Base-by-base conservation (phyloP, 2,329 filamentous ascomycete genomes). In the Phyllachora maydis region DNA sequence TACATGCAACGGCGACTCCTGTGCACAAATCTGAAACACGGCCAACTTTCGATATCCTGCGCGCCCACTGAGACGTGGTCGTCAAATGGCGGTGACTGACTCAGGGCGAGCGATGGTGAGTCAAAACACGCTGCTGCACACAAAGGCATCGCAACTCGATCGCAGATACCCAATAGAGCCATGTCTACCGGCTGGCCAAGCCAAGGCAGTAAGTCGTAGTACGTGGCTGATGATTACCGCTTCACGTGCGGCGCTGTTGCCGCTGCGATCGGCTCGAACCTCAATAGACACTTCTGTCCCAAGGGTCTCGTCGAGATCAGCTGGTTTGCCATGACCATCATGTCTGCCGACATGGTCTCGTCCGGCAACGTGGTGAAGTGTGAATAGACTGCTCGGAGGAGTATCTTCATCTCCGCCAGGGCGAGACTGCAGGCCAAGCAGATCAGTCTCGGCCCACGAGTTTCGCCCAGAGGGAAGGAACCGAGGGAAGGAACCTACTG, bases 271-370 rank as follows among this genome's bases (percentile, higher is more conserved):
- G 52, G 47, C 9, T 50, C 34, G 28, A 68, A 60, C 22, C 42
- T 49, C 23, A 76, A 37, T 26, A 65, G 43, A 32, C 70, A 76
- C 24, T 43, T 58, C 38, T 71, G 59, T 5, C 59, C 65, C 19
- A 54, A 40, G 0, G 70, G 70, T 22, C 70, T 52, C 10, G 67
- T 61, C 6, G 70, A 72, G 26, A 76, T 73, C 16, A 75, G 50
- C 38, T 74, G 69, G 35, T 76, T 69, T 12, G 64, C 57, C 52
- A 74, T 65, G 16, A 51, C 49, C 71, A 76, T 75, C 13, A 54
- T 54, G 15, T 52, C 55, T 5, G 44, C 45, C 32, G 53, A 60
- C 55, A 65, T 68, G 9, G 47, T 49, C 6, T 38, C 28, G 16
- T 71, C 64, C 0, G 62, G 54, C 6, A 56, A 42, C 0, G 70